A percentile compares a stretch with the other conserved stretches of the same genome.
phyloP scores from a whole-genome alignment of 768 basidiomycete species.

The Pilatotrama ljubarskyi region DNA sequence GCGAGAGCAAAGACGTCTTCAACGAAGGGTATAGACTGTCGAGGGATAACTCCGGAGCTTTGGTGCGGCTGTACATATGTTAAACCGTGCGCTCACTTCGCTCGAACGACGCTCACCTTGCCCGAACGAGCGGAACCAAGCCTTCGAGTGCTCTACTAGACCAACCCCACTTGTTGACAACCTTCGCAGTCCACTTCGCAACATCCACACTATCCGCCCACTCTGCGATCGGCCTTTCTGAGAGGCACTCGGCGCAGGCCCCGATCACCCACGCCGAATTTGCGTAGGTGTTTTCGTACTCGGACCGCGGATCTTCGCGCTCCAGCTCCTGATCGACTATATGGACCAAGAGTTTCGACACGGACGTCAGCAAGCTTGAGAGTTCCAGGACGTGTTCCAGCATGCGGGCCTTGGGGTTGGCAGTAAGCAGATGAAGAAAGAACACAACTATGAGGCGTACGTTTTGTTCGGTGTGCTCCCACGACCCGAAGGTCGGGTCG shows the following conservation, averaged over 20 bases:
- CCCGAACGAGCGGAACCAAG: conserved; percentile 47
- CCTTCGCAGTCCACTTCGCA: conserved; percentile 45
- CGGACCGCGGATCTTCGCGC: conserved; percentile 24
- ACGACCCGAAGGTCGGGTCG: conserved; percentile 41
- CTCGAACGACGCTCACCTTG: conserved; percentile 39
- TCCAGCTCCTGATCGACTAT: conserved; percentile 47
- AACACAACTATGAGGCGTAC: conserved; percentile 33
- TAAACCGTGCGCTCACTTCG: background rate
- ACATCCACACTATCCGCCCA: conserved; percentile 54
- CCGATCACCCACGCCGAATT: conserved; percentile 59
- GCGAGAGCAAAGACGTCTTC: conserved; percentile 61
- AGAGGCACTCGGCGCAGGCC: conserved; percentile 56
- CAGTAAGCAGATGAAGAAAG: background rate
- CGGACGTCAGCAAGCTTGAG: conserved; percentile 49
- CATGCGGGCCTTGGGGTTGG: conserved; percentile 44
- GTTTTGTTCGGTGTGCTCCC: conserved; percentile 40
- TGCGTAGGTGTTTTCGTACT: conserved; percentile 36
- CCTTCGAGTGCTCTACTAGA: conserved; percentile 57
- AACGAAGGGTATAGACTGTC: conserved; percentile 55
- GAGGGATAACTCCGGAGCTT: conserved; percentile 32
- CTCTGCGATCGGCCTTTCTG: conserved; percentile 41
- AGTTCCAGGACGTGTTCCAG: conserved; percentile 57
- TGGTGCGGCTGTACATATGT: background rate
- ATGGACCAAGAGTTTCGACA: conserved; percentile 42
- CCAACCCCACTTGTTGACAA: conserved; percentile 56